A percentile compares a stretch with the other conserved stretches of the same genome.
Evolutionary conservation across 345 rosid species (phyloP).

Genomic region (Euphorbia tirucalli): DNA sequence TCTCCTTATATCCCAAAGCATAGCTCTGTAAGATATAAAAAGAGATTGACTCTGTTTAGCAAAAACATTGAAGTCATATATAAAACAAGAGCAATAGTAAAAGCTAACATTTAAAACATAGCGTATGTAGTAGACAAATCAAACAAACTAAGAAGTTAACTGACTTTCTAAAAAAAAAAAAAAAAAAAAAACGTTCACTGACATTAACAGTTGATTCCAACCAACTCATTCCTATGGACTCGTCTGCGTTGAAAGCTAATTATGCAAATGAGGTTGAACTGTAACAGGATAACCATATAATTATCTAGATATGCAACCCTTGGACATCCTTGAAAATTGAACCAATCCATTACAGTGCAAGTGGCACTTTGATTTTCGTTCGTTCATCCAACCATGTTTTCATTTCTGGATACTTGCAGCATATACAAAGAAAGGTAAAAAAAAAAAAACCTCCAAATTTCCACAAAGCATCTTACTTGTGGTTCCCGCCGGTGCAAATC

Average conservation of each 20-base stretch:
- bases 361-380: background rate
- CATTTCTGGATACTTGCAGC: background rate
- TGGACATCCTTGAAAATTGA: background rate
- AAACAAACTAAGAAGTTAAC: background rate
- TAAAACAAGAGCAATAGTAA: background rate
- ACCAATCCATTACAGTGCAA: background rate
- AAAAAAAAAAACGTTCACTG: background rate
- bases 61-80: background rate
- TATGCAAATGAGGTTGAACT: background rate
- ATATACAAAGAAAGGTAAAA: background rate
- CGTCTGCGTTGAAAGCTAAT: background rate
- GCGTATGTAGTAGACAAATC: background rate
- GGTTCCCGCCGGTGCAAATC: slow-evolving; percentile 54
- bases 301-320: background rate
- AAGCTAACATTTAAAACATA: no score
- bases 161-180: no score
- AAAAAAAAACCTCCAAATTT: slow-evolving; percentile 4
- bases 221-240: background rate
- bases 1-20: slow-evolving; percentile 63
- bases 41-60: background rate
- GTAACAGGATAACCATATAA: background rate
- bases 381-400: background rate
- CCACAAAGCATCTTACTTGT: slow-evolving; percentile 42
- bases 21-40: slow-evolving; percentile 41
- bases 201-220: background rate